These are phyloP conservation scores for Hyaloscypha finlandica DNA, from an alignment of 495 filamentous ascomycete species.

Conservation along the genomic window DNA sequence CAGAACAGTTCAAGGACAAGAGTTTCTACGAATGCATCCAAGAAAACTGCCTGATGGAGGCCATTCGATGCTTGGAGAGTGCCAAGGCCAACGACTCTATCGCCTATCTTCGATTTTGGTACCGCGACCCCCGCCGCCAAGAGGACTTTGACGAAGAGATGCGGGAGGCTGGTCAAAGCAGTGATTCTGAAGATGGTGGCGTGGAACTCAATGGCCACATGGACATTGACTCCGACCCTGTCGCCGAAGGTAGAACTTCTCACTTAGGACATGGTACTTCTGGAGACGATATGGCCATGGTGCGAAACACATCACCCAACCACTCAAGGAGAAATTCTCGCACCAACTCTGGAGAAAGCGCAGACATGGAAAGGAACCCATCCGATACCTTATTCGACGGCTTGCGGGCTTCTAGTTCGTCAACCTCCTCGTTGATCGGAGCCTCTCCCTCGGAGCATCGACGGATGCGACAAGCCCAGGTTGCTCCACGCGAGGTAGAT, in stretches of 20 bases:
- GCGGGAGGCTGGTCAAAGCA: slow-evolving; percentile 28
- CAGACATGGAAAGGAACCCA: slow-evolving; percentile 22
- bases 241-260: background rate
- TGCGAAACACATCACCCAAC: background rate
- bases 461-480: background rate
- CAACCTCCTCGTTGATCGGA: slow-evolving; percentile 15
- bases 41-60: slow-evolving; percentile 72
- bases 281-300: slow-evolving; percentile 1
- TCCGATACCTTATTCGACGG: slow-evolving; percentile 21
- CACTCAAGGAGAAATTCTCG: background rate
- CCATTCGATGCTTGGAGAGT: slow-evolving; percentile 74
- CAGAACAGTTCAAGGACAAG: slow-evolving; percentile 65
- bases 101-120: slow-evolving; percentile 90
- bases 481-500: slow-evolving; percentile 21
- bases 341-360: slow-evolving; percentile 21
- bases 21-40: slow-evolving; percentile 84
- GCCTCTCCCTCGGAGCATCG: slow-evolving; percentile 3
- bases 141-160: slow-evolving; percentile 38
- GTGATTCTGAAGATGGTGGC: slow-evolving; percentile 34
- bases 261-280: background rate
- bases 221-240: slow-evolving; percentile 38
- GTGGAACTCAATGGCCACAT: slow-evolving; percentile 31
- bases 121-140: slow-evolving; percentile 64
- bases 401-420: slow-evolving; percentile 14
- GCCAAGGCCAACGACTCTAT: slow-evolving; percentile 95